Evolutionary conservation across 495 filamentous ascomycete genomes (phyloP).

Genomic region (Annulohypoxylon maeteangense): DNA sequence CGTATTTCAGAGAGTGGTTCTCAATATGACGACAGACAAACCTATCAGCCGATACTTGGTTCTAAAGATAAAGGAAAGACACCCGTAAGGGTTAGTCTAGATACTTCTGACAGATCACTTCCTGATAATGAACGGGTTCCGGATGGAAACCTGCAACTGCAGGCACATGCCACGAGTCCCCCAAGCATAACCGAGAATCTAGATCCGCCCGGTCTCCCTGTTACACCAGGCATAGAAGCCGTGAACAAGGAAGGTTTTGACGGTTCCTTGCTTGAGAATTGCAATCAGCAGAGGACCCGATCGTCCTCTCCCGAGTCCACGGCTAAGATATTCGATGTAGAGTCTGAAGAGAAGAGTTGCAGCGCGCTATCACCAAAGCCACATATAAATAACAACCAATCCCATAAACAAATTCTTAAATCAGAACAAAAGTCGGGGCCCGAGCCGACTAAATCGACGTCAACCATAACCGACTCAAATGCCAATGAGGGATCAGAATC

Average conservation of each 20-base stretch:
- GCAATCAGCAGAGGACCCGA: background rate
- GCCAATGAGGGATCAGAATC: conserved; percentile 4
- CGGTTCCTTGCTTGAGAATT: background rate
- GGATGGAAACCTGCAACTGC: background rate
- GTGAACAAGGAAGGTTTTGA: background rate
- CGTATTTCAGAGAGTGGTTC: background rate
- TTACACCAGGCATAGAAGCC: background rate
- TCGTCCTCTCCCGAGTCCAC: background rate
- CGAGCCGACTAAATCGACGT: background rate
- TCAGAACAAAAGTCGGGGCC: conserved; percentile 11
- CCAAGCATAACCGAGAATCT: background rate
- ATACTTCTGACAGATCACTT: background rate
- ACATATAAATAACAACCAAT: conserved; percentile 21
- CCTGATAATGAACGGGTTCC: background rate
- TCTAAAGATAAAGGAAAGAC: conserved; percentile 25
- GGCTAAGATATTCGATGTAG: background rate
- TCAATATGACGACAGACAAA: background rate
- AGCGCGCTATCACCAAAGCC: conserved; percentile 8
- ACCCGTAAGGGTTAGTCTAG: background rate
- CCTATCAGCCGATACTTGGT: background rate
- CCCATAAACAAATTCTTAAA: conserved; percentile 30
- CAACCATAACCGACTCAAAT: conserved; percentile 7
- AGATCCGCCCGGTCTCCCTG: background rate
- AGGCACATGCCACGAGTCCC: background rate
- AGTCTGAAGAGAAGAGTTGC: background rate